Base-by-base conservation (phyloP, 176 grass and related monocot species). In the Pontederia paniculata region DNA sequence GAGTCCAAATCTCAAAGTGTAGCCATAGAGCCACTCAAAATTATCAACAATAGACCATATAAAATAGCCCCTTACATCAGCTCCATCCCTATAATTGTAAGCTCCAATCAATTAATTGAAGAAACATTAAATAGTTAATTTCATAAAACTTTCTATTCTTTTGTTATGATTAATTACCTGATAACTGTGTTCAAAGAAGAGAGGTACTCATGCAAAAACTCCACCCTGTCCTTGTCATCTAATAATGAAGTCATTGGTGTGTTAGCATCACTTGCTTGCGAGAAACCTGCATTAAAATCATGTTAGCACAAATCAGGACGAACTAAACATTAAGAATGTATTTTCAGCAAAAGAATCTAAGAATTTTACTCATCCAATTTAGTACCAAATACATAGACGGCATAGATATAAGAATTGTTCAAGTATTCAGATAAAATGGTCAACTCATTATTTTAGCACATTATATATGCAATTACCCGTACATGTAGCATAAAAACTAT, bases 21-120 rank as follows among this genome's bases (percentile, higher is more conserved):
- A 76, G 47, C 86, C 86, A 45, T 54, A 57, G 7, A 58, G 2
- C 77, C 81, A 89, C 70, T 89, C 81, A 5, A 84, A 89, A 58
- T 76, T 84, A 54, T 89, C 77, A 0, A 84, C 44, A 15, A 89
- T 48, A 22, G 86, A 76, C 81, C 86, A 89, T 17, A 62, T 52
- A 42, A 89, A 89, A 68, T 84, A 84, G 14, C 81, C 86, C 45
- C 54, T 50, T 9, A 84, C 81, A 78, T 84, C 74, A 44, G 86
- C 86, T 76, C 77, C 85, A 74, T 83, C 70, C 58, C 85, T 88
- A 66, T 52, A 28, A 41, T 10, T 53, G 14, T n/a, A n/a, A 42
- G 15, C 15, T 12, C 21, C 9, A 23, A 13, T 9, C 1, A 9
- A 65, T 53, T 51, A 58, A 14, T 1, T 59, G 21, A 28, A 16